Base-by-base conservation (phyloP, 345 rosid genomes). In the Kandelia obovata region DNA sequence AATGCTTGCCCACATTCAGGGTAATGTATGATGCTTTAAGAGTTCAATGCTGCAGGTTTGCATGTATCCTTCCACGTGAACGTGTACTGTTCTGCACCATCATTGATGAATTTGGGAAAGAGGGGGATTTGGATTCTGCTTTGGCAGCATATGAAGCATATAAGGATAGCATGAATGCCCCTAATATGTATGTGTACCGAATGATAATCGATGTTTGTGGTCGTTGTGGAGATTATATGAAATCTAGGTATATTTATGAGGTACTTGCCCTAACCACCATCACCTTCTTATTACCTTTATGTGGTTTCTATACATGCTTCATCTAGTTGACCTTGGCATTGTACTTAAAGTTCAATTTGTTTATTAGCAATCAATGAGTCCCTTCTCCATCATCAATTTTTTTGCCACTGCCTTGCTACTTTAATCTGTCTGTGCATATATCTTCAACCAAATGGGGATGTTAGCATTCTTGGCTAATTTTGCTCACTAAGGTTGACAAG, bases 131-230 rank as follows among this genome's bases (percentile, higher is more conserved):
- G 87, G 83, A 71, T 30, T 88, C 92, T 66, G 95, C 92, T 63
- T 73, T 91, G 84, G 74, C 71, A 53, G 86, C 87, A 32, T 94
- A 85, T 78, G 95, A 91, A 79, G 87, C 82, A 52, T 82, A 81
- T 77, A 85, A 80, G 82, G 67, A 84, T 66, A 74, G 80, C 69
- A 66, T 83, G 66, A 75, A 34, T 53, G 76, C 78, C 62, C 90
- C 94, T 63, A 91, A 87, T 75, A 88, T 87, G 97, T 89, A 83
- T 73, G 72, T 89, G 61, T 88, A 71, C 75, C 98, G 92, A 62
- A 83, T 92, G 17, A 77, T 87, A 60, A 89, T 94, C 57, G 97
- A 94, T 71, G 84, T 78, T 61, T 91, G 95, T 47, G 98, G 97
- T 71, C 82, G 81, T 19, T 94, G 95, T 77, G 88, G 88, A 57